Conservation (phyloP, 495 filamentous ascomycete species). For the Tuber brumale region DNA sequence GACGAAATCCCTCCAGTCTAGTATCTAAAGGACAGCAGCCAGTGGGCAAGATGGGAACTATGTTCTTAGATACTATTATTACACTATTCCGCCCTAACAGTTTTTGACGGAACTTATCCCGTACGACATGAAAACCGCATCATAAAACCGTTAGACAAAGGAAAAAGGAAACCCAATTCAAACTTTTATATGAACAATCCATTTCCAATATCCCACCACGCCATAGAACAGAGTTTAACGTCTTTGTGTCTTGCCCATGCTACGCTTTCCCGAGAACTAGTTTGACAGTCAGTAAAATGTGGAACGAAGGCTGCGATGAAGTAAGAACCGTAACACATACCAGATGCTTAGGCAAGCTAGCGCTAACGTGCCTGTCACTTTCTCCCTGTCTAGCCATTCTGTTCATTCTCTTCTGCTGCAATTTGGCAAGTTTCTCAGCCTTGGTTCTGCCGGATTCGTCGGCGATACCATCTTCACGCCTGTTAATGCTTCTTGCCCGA, state of each 20-base stretch:
- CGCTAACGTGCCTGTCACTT: slow-evolving; percentile 84
- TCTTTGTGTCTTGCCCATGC: slow-evolving; percentile 53
- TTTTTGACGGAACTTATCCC: neutral
- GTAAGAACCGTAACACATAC: slow-evolving; percentile 46
- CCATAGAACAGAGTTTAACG: slow-evolving; percentile 39
- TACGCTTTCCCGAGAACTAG: slow-evolving; percentile 55
- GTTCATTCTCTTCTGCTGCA: slow-evolving; percentile 97
- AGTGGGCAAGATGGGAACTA: neutral
- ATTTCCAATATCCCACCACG: neutral
- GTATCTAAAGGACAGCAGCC: neutral
- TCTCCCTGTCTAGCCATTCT: slow-evolving; percentile 93
- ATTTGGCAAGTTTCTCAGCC: slow-evolving; percentile 76
- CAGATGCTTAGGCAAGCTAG: slow-evolving; percentile 81
- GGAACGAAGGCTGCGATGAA: neutral
- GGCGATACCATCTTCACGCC: slow-evolving; percentile 72
- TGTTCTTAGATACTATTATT: neutral
- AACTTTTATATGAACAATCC: slow-evolving; percentile 25
- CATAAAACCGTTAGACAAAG: slow-evolving; percentile 11
- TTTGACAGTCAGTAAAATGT: slow-evolving; percentile 40
- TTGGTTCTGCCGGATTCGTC: slow-evolving; percentile 58
- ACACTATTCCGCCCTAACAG: neutral
- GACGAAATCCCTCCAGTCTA: neutral
- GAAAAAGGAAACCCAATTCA: slow-evolving; percentile 6
- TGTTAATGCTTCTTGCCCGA: slow-evolving; percentile 74
- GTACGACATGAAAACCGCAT: slow-evolving; percentile 11